Conservation (phyloP, 441 rosid species). For the Bruguiera hainesii region DNA sequence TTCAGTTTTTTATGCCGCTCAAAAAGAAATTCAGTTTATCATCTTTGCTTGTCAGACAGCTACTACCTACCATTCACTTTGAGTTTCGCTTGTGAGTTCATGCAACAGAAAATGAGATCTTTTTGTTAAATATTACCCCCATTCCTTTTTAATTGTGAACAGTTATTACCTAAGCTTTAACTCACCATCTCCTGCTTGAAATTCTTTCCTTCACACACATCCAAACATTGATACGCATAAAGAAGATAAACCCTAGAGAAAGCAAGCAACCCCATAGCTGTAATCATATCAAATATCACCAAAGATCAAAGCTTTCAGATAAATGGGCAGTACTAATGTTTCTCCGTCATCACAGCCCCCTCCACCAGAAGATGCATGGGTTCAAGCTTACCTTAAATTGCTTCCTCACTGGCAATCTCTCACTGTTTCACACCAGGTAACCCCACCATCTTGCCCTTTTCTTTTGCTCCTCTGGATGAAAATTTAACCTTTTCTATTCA, state of each 20-base stretch:
- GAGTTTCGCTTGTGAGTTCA: no score
- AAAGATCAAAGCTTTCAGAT: slow-evolving; percentile 4
- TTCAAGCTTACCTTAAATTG: slow-evolving; percentile 40
- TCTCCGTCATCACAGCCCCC: slow-evolving; percentile 29
- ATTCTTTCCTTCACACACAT: no score
- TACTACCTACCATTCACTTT: no score
- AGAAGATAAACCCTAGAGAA: background rate
- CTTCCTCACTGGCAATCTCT: slow-evolving; percentile 64
- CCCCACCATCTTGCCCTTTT: background rate
- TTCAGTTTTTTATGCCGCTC: no score
- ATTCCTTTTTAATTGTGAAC: no score
- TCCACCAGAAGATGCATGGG: slow-evolving; percentile 66
- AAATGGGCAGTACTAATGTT: slow-evolving; percentile 26
- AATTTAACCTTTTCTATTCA: background rate
- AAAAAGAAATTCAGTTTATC: no score
- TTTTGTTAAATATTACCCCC: no score
- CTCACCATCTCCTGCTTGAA: no score
- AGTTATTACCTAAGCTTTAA: no score
- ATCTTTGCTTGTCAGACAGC: no score
- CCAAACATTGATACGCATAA: no score
- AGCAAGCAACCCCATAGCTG: slow-evolving; percentile 11
- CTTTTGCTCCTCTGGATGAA: background rate
- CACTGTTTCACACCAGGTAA: slow-evolving; percentile 51
- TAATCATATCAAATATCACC: background rate
- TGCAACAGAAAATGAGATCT: no score